Percentiles rank a stretch among this genome's conserved stretches.
Evolutionary conservation across 2,329 filamentous ascomycete species (phyloP).

Genomic region (Alternaria triticimaculans): DNA sequence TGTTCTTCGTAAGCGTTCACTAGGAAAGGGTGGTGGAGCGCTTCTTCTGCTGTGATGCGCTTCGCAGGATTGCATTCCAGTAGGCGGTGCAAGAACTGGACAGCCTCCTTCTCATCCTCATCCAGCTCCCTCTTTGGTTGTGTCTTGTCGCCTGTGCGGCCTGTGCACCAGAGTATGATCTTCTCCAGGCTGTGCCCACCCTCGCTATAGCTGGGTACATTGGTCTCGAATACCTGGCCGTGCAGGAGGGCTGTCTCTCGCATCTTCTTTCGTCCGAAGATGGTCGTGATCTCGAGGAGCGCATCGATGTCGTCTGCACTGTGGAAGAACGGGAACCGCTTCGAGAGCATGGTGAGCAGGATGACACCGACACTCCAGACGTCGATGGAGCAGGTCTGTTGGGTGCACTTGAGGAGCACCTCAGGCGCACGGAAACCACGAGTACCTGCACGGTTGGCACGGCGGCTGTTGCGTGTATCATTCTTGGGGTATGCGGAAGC

Average conservation of each 20-base stretch:
- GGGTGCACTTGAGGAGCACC: conserved; percentile 95
- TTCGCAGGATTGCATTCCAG: conserved; percentile 78
- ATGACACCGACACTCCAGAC: conserved; percentile 99
- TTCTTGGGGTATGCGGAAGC: conserved; percentile 81
- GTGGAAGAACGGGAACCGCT: conserved; percentile 97
- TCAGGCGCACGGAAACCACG: conserved; percentile 95
- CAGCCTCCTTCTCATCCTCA: conserved; percentile 73
- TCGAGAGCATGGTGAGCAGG: conserved; percentile 88
- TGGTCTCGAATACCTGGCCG: conserved; percentile 90
- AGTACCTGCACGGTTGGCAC: conserved; percentile 93
- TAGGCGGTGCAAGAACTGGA: conserved; percentile 74
- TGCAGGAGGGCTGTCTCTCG: conserved; percentile 81
- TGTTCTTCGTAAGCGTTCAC: conserved; percentile 37
- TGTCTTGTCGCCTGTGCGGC: conserved; percentile 66
- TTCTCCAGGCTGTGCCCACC: conserved; percentile 88
- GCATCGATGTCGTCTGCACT: conserved; percentile 98
- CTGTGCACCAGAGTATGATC: conserved; percentile 94
- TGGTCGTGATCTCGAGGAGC: conserved; percentile 95
- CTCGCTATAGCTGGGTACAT: conserved; percentile 86
- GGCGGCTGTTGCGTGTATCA: conserved; percentile 83
- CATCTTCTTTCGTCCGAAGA: conserved; percentile 89
- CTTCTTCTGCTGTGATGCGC: conserved; percentile 77
- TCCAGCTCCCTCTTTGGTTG: conserved; percentile 60
- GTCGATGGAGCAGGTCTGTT: conserved; percentile 90
- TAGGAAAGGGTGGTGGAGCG: conserved; percentile 75